Evolutionary conservation across 106 monocot genomes (phyloP), one percentile per base, ranked within the genome.

Genomic region (Allium cepa): DNA sequence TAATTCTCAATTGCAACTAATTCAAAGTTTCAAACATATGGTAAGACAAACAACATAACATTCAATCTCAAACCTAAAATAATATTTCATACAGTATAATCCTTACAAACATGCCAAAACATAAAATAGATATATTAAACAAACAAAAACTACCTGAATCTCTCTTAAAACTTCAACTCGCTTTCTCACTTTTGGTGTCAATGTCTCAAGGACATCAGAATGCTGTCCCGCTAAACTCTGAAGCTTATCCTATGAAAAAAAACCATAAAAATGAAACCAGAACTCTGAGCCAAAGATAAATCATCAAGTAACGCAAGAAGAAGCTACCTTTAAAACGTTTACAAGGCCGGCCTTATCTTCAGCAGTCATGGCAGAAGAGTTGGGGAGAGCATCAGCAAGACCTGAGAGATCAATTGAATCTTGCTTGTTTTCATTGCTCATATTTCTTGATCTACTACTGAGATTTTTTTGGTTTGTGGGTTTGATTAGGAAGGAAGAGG

Each of bases 161-260:
- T 88, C 86, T 53, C 79, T 73, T 15, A 95, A 81, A 26, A 77
- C 68, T 62, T 91, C 95, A 7, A 95, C 91, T 1, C 95, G 95
- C 86, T 91, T 95, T 75, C 81, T 77, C 50, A 95, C 83, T 13
- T 60, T 81, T 7, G 95, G 85, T 1, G 79, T 51, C 46, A 95
- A 75, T 49, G 56, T 77, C 61, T 86, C 86, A 59, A 88, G 45
- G 49, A 86, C 79, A 60, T 84, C 79, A 28, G 83, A 51, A 68
- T 92, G 92, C 65, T 81, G 55, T 50, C 83, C 82, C 36, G 85
- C 92, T 60, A 93, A 56, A 18, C 73, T 76, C 74, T 84, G 78
- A 10, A 82, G 62, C 56, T 74, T 82, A 62, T 62, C 60, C 82
- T 82, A 53, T 10, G n/a, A 9, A 53, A 53, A 9, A 17, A 67